Evolutionary conservation across 495 filamentous ascomycete species (phyloP).

Genomic region (Penicillium subrubescens): DNA sequence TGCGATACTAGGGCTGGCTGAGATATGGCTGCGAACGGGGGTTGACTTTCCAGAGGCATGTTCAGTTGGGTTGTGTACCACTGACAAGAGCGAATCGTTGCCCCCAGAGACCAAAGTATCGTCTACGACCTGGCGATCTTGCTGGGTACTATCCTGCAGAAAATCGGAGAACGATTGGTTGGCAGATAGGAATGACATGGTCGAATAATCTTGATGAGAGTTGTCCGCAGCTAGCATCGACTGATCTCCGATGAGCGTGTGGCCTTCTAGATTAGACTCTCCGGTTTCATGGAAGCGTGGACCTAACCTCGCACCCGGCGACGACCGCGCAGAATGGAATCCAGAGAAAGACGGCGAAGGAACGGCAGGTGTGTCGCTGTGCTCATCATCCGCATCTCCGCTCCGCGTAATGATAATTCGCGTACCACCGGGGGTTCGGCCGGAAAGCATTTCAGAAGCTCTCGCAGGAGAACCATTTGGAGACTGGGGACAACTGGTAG

Average conservation of each 20-base stretch:
- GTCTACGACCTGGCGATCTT: constrained; percentile 26
- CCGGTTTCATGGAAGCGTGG: constrained; percentile 5
- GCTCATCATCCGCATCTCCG: constrained; percentile 14
- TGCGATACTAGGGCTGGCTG: constrained; percentile 1
- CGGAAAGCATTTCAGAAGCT: constrained; percentile 11
- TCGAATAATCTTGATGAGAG: constrained; percentile 20
- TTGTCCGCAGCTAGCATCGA: constrained; percentile 13
- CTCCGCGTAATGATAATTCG: constrained; percentile 7
- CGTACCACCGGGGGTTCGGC: constrained; percentile 15
- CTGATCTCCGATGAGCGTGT: constrained; percentile 28
- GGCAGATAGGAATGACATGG: constrained; percentile 24
- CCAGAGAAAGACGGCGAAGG: constrained; percentile 31
- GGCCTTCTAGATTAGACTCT: constrained; percentile 26
- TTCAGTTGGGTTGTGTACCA: not conserved
- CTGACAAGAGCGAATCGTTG: constrained; percentile 20
- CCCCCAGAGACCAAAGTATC: constrained; percentile 17
- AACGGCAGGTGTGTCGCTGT: constrained; percentile 19
- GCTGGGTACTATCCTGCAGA: constrained; percentile 5
- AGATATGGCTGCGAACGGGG: constrained; percentile 1
- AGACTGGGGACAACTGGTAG: constrained; percentile 12
- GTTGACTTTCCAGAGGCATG: not conserved
- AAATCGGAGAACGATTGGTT: constrained; percentile 21
- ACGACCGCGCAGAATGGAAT: constrained; percentile 29
- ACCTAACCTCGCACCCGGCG: constrained; percentile 18
- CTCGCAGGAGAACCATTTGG: constrained; percentile 14